A percentile compares a stretch with the other conserved stretches of the same genome.
phyloP scores from a whole-genome alignment of 2,329 filamentous ascomycete species.

The Arthrobotrys sphaeroides region DNA sequence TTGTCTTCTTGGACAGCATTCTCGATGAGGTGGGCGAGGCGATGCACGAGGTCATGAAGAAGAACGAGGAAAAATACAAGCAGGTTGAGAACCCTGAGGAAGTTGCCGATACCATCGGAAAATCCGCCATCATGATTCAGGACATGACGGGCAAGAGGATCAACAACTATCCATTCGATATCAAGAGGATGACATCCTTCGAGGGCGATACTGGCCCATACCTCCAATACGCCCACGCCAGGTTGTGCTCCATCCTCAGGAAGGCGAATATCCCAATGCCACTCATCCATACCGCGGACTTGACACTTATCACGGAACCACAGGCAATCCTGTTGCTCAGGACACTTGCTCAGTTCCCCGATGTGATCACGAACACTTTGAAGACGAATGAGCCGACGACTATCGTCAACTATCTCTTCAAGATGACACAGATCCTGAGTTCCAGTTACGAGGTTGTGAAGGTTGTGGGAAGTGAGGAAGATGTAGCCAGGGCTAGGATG shows the following conservation, averaged over 20 bases:
- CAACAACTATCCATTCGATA: slow-evolving; percentile 76
- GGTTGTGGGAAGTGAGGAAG: slow-evolving; percentile 78
- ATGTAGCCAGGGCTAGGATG: slow-evolving; percentile 76
- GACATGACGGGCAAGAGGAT: slow-evolving; percentile 92
- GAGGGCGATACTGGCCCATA: slow-evolving; percentile 87
- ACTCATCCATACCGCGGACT: slow-evolving; percentile 72
- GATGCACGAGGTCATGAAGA: slow-evolving; percentile 97
- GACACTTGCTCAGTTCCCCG: slow-evolving; percentile 83
- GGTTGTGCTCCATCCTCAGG: slow-evolving; percentile 71
- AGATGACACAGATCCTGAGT: slow-evolving; percentile 83
- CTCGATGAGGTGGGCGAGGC: slow-evolving; percentile 83
- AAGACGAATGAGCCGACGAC: slow-evolving; percentile 81
- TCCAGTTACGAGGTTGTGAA: slow-evolving; percentile 83
- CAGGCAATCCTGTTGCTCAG: slow-evolving; percentile 79
- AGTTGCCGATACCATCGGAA: slow-evolving; percentile 87
- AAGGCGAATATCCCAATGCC: slow-evolving; percentile 67
- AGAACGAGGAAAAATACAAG: slow-evolving; percentile 87
- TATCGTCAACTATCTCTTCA: slow-evolving; percentile 78
- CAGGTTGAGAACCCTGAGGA: slow-evolving; percentile 85
- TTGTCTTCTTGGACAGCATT: slow-evolving; percentile 78
- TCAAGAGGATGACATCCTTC: slow-evolving; percentile 82
- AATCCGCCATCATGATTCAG: slow-evolving; percentile 96
- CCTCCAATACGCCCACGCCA: slow-evolving; percentile 82
- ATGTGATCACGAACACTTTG: slow-evolving; percentile 82
- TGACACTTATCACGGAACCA: slow-evolving; percentile 74